A percentile compares a stretch with the other conserved stretches of the same genome.
phyloP scores from a whole-genome alignment of 73 alveolate species.

The Paramecium tetraurelia region DNA sequence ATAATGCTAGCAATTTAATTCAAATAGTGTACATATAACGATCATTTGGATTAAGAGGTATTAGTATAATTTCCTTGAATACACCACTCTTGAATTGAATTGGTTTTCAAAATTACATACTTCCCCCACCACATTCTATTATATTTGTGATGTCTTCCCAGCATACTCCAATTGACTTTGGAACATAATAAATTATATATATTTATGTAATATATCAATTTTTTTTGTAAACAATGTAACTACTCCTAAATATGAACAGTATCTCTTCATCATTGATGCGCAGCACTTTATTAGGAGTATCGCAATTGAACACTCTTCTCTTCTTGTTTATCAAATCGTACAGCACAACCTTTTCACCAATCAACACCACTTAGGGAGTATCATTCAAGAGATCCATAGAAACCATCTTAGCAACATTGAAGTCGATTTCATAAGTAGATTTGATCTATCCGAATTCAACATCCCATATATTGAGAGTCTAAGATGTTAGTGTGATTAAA shows the following conservation, averaged over 20 bases:
- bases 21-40: conserved; percentile 8
- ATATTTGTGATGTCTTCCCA: neutral
- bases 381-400: conserved; percentile 26
- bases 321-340: conserved; percentile 21
- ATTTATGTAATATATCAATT: neutral
- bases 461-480: conserved; percentile 12
- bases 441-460: conserved; percentile 34
- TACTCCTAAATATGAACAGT: neutral
- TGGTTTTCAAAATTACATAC: conserved; percentile 15
- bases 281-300: neutral
- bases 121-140: neutral
- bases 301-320: neutral
- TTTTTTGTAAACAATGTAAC: neutral
- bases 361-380: neutral
- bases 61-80: neutral
- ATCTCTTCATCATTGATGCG: neutral
- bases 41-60: neutral
- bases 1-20: neutral
- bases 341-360: neutral
- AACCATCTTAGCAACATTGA: neutral
- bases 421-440: conserved; percentile 17
- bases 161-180: neutral
- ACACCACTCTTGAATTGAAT: neutral
- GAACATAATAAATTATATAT: neutral
- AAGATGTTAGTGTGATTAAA: neutral